Evolutionary conservation across 352 stramenopile genomes (phyloP).

Genomic region (Globisporangium echinulatum): DNA sequence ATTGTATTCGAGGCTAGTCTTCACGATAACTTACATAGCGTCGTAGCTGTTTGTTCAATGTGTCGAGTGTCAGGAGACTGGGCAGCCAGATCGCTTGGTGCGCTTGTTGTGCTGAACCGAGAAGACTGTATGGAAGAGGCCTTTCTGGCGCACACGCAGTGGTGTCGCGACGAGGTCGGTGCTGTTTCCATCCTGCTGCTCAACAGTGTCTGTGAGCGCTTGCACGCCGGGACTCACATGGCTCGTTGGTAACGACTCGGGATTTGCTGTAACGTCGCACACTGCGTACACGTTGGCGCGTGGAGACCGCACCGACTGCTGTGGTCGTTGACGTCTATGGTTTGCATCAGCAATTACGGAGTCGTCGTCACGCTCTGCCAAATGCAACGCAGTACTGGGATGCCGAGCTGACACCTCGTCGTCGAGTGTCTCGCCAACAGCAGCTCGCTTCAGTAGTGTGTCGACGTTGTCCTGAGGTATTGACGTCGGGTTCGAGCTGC

Average conservation of each 20-base stretch:
- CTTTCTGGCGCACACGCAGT: slow-evolving; percentile 3
- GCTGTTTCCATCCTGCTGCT: too few relatives aligned
- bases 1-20: too few relatives aligned
- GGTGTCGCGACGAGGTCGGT: slow-evolving; percentile 1
- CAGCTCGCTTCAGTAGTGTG: slow-evolving; percentile 4
- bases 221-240: too few relatives aligned
- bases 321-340: neutral
- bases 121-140: slow-evolving; percentile 10
- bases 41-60: too few relatives aligned
- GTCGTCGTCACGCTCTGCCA: neutral
- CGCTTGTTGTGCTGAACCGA: slow-evolving; percentile 12
- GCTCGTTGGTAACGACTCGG: too few relatives aligned
- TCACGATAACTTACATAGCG: too few relatives aligned
- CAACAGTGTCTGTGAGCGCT: too few relatives aligned
- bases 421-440: neutral
- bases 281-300: neutral
- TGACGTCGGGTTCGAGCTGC: too few relatives aligned
- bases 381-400: neutral
- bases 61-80: slow-evolving; percentile 3
- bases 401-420: neutral
- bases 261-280: neutral
- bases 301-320: neutral
- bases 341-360: neutral
- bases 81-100: slow-evolving; percentile 3
- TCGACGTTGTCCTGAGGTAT: neutral